Base-by-base conservation (phyloP, 352 stramenopile species). In the Peronospora destructor region DNA sequence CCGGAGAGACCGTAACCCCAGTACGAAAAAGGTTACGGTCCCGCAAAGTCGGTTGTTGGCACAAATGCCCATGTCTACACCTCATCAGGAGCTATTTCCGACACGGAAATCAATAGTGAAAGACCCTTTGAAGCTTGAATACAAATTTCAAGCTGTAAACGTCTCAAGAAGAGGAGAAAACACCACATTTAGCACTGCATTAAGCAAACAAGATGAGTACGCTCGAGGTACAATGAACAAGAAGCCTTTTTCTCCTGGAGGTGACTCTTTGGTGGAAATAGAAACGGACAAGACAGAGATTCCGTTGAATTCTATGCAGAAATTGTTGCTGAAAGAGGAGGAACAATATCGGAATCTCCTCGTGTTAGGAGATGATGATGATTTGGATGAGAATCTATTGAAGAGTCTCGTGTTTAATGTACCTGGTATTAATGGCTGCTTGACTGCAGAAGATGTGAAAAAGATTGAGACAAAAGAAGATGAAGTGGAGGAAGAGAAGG, bases 131-230 rank as follows among this genome's bases (percentile, higher is more conserved):
- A 59, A 62, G 9, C 54, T 91, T 0, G 35, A 60, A 45, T 93
- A 93, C 53, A 76, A 81, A 30, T 84, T 84, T 56, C 72, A 72
- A 7, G 34, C 56, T 1, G 54, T 84, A 33, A 56, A 68, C n/a
- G 47, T 42, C 25, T 51, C 60, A 17, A 60, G 56, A 36, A 59
- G 60, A 0, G 57, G 64, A 28, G 59, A 67, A 10, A 49, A 78
- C 30, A 56, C 80, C 43, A 73, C 66, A 21, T 85, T 89, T 46
- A 75, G 71, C 12, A 83, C 72, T 46, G 75, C 75, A 6, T 59
- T 87, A 43, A 82, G 66, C 36, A 85, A 84, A 36, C 76, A 89
- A 61, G 71, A 88, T 64, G 76, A 89, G 50, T 90, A 93, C 49
- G 78, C 75, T 17, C 67, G 80, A 40, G 79, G 83, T 23, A 87